phyloP scores from a whole-genome alignment of 768 basidiomycete genomes.

The Trametes maxima region DNA sequence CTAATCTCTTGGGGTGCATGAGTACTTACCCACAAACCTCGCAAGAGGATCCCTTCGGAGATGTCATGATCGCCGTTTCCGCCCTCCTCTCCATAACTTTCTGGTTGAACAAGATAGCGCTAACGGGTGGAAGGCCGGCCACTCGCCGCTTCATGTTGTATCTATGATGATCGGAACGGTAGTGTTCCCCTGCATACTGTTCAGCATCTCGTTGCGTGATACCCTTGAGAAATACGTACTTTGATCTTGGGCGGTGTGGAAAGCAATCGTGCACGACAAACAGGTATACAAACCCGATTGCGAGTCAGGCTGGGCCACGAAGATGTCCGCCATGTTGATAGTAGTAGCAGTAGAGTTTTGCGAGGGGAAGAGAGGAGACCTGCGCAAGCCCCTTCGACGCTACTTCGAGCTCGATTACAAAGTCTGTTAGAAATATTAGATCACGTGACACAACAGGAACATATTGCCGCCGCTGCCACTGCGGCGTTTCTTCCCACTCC shows the following conservation, averaged over 20 bases:
- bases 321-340: slow-evolving; percentile 17
- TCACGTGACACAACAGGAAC: not conserved
- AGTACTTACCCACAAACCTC: slow-evolving; percentile 78
- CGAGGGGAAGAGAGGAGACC: not conserved
- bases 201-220: not conserved
- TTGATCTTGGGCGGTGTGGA: slow-evolving; percentile 80
- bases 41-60: slow-evolving; percentile 64
- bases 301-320: slow-evolving; percentile 5
- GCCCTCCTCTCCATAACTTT: slow-evolving; percentile 81
- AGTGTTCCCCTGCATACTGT: slow-evolving; percentile 67
- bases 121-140: slow-evolving; percentile 86
- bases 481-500: too few relatives aligned
- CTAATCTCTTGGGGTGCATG: not conserved
- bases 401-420: slow-evolving; percentile 7
- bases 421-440: slow-evolving; percentile 2
- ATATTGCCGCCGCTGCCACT: not conserved
- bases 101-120: slow-evolving; percentile 74
- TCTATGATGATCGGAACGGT: slow-evolving; percentile 91
- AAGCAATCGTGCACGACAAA: slow-evolving; percentile 88
- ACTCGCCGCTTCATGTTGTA: slow-evolving; percentile 99
- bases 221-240: slow-evolving; percentile 48
- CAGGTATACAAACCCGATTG: slow-evolving; percentile 69
- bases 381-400: not conserved
- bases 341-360: slow-evolving; percentile 34
- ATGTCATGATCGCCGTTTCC: slow-evolving; percentile 71